These are phyloP conservation scores for Cyclotella atomus DNA, from an alignment of 108 stramenopile genomes.

Conservation along the genomic window DNA sequence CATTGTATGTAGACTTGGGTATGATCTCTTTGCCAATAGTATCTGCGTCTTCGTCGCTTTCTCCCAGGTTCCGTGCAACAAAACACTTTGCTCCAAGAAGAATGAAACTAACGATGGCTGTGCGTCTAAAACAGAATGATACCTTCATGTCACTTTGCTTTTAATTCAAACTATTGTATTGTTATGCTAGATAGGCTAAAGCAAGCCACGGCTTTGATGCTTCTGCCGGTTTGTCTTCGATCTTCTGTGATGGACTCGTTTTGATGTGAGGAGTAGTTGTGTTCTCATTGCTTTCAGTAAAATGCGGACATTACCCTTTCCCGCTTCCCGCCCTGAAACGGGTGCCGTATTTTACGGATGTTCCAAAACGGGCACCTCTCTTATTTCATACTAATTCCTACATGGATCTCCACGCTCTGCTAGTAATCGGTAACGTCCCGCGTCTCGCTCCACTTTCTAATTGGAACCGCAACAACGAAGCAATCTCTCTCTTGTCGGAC, in stretches of 20 bases:
- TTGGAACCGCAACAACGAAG: too few species aligned
- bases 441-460: not conserved
- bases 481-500: constrained; percentile 26
- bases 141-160: not conserved
- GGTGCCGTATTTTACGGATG: too few species aligned
- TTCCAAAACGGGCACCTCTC: too few species aligned
- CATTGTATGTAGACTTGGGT: constrained; percentile 4
- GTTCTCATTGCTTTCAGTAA: not conserved
- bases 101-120: not conserved
- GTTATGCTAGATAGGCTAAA: too few species aligned
- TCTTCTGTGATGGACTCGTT: too few species aligned
- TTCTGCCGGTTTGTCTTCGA: too few species aligned
- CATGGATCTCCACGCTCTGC: not conserved
- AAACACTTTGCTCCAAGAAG: not conserved
- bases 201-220: too few species aligned
- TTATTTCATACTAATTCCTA: not conserved
- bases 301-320: not conserved
- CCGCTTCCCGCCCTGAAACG: too few species aligned
- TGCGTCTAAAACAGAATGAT: not conserved
- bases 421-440: not conserved
- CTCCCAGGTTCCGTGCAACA: not conserved
- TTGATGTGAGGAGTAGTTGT: too few species aligned
- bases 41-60: not conserved
- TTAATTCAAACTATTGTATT: too few species aligned
- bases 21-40: constrained; percentile 2